A percentile compares a stretch with the other conserved stretches of the same genome.
Conservation (phyloP, 805 yeast species). For the Yamadazyma sp. region DNA sequence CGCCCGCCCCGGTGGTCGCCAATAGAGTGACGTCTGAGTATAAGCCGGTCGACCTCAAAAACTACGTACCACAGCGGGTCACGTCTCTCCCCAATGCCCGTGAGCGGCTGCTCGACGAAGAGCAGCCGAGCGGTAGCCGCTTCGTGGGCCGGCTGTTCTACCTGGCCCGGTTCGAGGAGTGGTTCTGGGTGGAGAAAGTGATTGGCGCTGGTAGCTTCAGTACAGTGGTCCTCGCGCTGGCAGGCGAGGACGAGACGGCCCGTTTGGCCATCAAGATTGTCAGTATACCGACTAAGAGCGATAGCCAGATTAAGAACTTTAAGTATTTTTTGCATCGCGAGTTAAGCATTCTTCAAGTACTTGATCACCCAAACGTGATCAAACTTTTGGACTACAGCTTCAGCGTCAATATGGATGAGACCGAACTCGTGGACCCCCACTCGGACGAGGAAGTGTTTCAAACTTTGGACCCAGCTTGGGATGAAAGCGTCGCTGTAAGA, state of each 20-base stretch:
- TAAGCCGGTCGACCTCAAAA: conserved; percentile 26
- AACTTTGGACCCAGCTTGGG: neutral
- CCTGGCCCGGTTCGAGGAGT: conserved; percentile 3
- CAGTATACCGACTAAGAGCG: conserved; percentile 32
- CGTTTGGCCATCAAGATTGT: conserved; percentile 72
- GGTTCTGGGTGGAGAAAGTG: conserved; percentile 20
- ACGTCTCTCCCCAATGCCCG: neutral
- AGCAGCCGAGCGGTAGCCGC: neutral
- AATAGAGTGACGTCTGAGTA: conserved; percentile 32
- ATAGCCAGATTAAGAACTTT: conserved; percentile 28
- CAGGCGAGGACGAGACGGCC: conserved; percentile 18
- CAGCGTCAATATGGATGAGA: conserved; percentile 26
- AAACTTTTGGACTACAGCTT: conserved; percentile 53
- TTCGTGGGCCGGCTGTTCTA: conserved; percentile 1
- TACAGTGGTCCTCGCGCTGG: conserved; percentile 53
- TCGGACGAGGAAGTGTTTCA: neutral
- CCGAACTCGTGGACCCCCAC: conserved; percentile 19
- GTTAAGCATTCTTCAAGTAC: conserved; percentile 55
- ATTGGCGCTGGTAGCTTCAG: conserved; percentile 74
- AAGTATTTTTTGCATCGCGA: conserved; percentile 56
- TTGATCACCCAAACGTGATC: conserved; percentile 69
- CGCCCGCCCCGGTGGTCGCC: neutral
- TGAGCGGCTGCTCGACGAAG: neutral
- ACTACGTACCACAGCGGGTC: conserved; percentile 6
- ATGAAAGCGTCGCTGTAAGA: too few species aligned